phyloP scores from a whole-genome alignment of 805 yeast species.

The Scheffersomyces lignosus region DNA sequence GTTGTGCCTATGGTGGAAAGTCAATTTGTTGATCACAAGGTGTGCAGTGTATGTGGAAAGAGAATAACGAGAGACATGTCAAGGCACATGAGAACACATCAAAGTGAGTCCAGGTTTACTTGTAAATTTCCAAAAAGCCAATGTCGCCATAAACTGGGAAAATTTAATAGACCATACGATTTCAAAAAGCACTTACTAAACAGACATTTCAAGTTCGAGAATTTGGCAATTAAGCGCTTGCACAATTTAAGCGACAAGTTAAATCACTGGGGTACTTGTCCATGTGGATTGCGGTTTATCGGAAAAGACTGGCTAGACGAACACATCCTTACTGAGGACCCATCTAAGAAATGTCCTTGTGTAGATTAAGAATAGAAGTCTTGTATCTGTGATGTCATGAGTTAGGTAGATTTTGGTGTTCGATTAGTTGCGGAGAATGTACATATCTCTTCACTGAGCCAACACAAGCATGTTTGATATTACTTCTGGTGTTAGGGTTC shows the following conservation, averaged over 20 bases:
- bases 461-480: neutral
- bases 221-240: conserved; percentile 40
- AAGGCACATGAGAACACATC: conserved; percentile 64
- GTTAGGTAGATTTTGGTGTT: too few relatives aligned
- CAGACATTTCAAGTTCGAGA: conserved; percentile 57
- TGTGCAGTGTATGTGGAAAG: conserved; percentile 56
- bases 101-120: conserved; percentile 52
- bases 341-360: conserved; percentile 5
- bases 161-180: conserved; percentile 67
- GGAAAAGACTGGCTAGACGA: conserved; percentile 38
- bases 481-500: neutral
- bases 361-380: conserved; percentile 4
- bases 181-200: conserved; percentile 65
- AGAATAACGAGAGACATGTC: conserved; percentile 59
- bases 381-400: conserved; percentile 1
- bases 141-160: conserved; percentile 61
- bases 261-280: conserved; percentile 51
- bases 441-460: neutral
- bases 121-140: conserved; percentile 57
- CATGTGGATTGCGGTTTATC: conserved; percentile 34
- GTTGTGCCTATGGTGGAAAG: conserved; percentile 37
- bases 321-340: conserved; percentile 31
- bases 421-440: too few relatives aligned
- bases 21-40: conserved; percentile 36
- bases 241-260: conserved; percentile 57